Evolutionary conservation across 345 rosid genomes (phyloP).

Genomic region (Balakata baccata): DNA sequence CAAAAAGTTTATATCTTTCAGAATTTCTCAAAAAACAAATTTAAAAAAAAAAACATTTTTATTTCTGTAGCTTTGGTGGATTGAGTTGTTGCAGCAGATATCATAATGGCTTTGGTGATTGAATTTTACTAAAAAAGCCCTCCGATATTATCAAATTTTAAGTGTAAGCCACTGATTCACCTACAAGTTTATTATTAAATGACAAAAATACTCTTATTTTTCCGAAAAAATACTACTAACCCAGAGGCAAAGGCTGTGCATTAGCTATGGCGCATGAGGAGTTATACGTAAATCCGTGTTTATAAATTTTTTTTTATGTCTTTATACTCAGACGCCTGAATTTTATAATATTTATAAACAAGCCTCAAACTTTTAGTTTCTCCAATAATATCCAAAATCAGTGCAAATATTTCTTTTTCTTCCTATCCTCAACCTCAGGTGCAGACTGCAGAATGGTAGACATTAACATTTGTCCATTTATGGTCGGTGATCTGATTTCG

Average conservation of each 20-base stretch:
- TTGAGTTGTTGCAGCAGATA: conserved; percentile 19
- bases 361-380: neutral
- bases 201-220: neutral
- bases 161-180: neutral
- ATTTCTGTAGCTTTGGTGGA: conserved; percentile 21
- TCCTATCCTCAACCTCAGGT: neutral
- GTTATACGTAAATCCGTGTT: conserved; percentile 3
- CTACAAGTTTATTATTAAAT: neutral
- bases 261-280: neutral
- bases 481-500: neutral
- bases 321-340: neutral
- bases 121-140: conserved; percentile 17
- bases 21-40: neutral
- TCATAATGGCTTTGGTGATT: neutral
- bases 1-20: neutral
- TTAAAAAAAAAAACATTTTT: neutral
- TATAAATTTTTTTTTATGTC: neutral
- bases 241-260: neutral
- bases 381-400: no score
- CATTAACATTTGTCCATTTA: neutral
- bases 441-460: no score
- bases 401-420: neutral
- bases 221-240: neutral
- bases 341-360: neutral
- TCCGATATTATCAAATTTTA: neutral